phyloP scores from a whole-genome alignment of 148 eudicot genomes.

The Chenopodium formosanum region DNA sequence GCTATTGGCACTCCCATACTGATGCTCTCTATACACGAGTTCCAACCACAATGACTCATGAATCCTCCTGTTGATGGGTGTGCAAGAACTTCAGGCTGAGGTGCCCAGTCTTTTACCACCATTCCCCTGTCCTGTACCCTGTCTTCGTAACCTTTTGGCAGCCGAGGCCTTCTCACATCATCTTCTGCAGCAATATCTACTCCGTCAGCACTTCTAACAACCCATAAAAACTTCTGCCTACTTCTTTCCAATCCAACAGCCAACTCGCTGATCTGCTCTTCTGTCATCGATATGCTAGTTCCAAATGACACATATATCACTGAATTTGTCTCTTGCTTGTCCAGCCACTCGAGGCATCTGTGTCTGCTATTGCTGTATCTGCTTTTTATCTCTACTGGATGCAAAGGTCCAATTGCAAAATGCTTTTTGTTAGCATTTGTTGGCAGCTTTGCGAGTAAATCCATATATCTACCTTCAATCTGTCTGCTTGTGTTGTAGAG shows the following conservation, averaged over 20 bases:
- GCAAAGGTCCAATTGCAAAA: not conserved
- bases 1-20: not conserved
- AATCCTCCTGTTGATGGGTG: not conserved
- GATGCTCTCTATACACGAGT: constrained; percentile 1
- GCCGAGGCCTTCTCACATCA: not conserved
- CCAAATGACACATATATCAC: not conserved
- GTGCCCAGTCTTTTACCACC: constrained; percentile 1
- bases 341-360: not conserved
- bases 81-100: not conserved
- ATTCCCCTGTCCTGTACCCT: not conserved
- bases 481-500: not conserved
- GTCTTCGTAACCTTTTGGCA: not conserved
- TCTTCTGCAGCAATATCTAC: not conserved
- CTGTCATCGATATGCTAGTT: not conserved
- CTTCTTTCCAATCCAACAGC: not conserved
- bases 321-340: not conserved
- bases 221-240: not conserved
- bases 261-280: not conserved
- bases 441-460: not conserved
- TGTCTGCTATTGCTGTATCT: not conserved
- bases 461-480: not conserved
- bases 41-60: constrained; percentile 2
- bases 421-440: not conserved
- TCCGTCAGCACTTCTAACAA: not conserved
- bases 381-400: not conserved